Evolutionary conservation across 257 asterid species (phyloP), one percentile per base, ranked within the genome.

Genomic region (Ilex aquifolium): DNA sequence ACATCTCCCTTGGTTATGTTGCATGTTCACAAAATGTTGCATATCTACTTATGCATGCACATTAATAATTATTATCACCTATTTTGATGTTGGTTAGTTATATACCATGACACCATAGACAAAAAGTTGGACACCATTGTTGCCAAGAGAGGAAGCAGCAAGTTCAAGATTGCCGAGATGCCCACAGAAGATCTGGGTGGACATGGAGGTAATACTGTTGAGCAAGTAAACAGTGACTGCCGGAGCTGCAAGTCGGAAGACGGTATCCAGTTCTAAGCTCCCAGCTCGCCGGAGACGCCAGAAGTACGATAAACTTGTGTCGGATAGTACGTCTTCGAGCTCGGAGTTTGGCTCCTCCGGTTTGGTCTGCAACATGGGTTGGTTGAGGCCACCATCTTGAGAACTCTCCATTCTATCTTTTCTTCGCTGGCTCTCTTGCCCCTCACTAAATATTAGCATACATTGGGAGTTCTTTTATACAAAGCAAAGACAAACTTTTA

Each of bases 141-240:
- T 79, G 46, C 78, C 84, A 6, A 79, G 81, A 13, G 84, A 75
- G 52, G 79, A 66, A 44, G 81, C 84, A 31, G 84, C 80, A 0
- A 79, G 80, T 36, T 66, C 67, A 48, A 72, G 64, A 65, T 79
- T 79, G 7, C 83, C 75, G 4, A 79, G 71, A 62, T 79, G 83
- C 1, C 83, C 83, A 58, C 83, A 79, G 57, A 68, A 79, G 50
- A 79, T 72, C 63, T 75, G 84, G 5, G 84, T 72, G 1, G 84
- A 79, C 79, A 79, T 69, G n/a, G 81, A 75, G 39, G 67, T 63
- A 2, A 79, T 44, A 59, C 72, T 79, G 61, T 73, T 76, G 5
- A 75, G 79, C 76, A 75, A 66, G 65, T 75, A 69, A 30, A 75
- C 76, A 3, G 72, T 68, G 32, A 76, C 60, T 5, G 84, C 74